Evolutionary conservation across 805 yeast species (phyloP), one percentile per base, ranked within the genome.

Genomic region (Ogataea dorogensis): DNA sequence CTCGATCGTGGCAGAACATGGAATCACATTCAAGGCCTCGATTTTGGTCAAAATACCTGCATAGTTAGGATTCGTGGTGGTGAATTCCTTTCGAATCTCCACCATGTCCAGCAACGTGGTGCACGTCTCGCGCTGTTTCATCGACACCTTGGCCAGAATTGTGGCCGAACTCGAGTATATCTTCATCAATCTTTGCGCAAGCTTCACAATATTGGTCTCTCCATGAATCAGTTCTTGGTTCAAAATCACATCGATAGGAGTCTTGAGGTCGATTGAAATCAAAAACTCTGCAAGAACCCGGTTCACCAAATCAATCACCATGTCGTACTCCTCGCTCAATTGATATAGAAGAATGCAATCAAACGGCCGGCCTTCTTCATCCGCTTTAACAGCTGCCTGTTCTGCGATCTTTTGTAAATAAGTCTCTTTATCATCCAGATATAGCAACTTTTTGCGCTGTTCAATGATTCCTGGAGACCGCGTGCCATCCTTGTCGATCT

Each of bases 341-440:
- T 89, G 96, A 57, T 86, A 91, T 36, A 93, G 70, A 39, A 86
- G 67, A 43, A 93, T 73, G 13, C 96, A 86, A 54, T 93, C 98
- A 43, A 81, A 77, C 10, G 78, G 71, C 53, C 95, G 73, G 6
- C 97, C 97, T 52, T 89, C 98, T 49, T 86, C 93, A 51, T 86
- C 93, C 11, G 96, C 95, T 48, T 77, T 78, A 28, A 71, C 71
- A 3, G 97, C 97, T 18, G 95, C 88, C 42, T 77, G 79, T 55
- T 84, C 94, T 3, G 93, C 81, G 26, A 91, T 87, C 40, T 75
- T 74, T 43, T 70, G 71, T 46, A 85, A 66, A 53, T 76, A 91
- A 40, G 74, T 76, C 14, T 71, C 68, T 42, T 80, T 74, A 47
- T 77, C 71, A 5, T 64, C 62, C 43, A 89, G 66, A 18, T 71